Conservation (phyloP, 768 basidiomycete species). For the Tephrocybe rancida region DNA sequence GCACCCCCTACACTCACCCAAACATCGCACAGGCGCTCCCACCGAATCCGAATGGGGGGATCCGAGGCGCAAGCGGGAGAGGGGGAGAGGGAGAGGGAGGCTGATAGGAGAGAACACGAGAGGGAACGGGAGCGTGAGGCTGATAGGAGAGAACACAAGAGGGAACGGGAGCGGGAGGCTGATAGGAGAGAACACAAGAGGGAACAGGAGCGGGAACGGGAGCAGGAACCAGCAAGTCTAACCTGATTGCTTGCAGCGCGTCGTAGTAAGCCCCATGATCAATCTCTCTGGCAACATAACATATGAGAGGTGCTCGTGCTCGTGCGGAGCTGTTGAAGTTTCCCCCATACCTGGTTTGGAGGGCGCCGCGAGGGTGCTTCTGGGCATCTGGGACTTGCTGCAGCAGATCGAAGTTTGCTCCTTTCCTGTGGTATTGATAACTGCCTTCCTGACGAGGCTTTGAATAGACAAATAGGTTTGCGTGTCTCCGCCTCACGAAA, state of each 20-base stretch:
- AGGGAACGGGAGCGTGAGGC: background rate
- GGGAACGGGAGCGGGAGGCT: background rate
- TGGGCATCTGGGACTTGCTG: constrained; percentile 66
- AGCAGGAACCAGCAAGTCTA: background rate
- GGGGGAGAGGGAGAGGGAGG: no score
- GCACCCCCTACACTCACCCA: background rate
- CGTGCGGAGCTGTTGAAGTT: constrained; percentile 40
- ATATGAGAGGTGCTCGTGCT: constrained; percentile 37
- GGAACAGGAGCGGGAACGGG: background rate
- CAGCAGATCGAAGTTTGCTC: constrained; percentile 59
- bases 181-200: no score
- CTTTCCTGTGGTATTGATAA: background rate
- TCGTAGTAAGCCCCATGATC: constrained; percentile 34
- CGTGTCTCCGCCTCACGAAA: constrained; percentile 70
- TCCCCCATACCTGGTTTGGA: constrained; percentile 55
- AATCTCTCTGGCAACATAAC: constrained; percentile 35
- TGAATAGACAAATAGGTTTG: constrained; percentile 64
- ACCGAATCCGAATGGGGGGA: background rate
- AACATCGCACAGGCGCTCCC: constrained; percentile 5
- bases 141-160: no score
- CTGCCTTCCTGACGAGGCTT: background rate
- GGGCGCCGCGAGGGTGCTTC: constrained; percentile 48
- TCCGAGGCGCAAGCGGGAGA: no score
- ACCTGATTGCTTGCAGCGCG: no score
- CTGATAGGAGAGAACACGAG: background rate